Conservation (phyloP, 257 asterid species). For the Scutellaria barbata region DNA sequence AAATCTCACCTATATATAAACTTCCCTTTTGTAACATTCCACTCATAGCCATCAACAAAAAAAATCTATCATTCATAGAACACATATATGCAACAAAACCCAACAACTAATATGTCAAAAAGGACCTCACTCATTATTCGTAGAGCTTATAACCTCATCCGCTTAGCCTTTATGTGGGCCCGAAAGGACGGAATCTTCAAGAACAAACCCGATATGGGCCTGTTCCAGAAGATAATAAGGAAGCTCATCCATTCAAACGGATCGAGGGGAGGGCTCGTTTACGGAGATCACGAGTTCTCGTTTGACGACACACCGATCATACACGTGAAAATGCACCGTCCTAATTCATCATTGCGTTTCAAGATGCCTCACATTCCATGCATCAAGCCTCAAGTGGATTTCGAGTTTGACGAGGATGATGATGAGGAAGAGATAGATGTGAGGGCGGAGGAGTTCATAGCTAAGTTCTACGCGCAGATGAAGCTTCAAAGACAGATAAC, state of each 20-base stretch:
- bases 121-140: constrained; percentile 39
- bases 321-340: constrained; percentile 72
- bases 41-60: constrained; percentile 3
- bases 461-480: constrained; percentile 66
- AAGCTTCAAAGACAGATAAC: constrained; percentile 43
- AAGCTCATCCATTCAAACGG: constrained; percentile 40
- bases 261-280: constrained; percentile 41
- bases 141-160: constrained; percentile 60
- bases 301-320: constrained; percentile 66
- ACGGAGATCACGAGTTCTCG: constrained; percentile 78
- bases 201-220: constrained; percentile 43
- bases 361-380: constrained; percentile 75
- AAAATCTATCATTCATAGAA: neutral
- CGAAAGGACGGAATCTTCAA: constrained; percentile 58
- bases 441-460: constrained; percentile 80
- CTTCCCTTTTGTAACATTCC: neutral
- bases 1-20: constrained; percentile 29
- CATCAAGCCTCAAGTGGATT: constrained; percentile 58
- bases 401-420: constrained; percentile 38
- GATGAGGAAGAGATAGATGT: constrained; percentile 62
- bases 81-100: constrained; percentile 13
- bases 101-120: constrained; percentile 36
- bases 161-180: constrained; percentile 61
- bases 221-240: constrained; percentile 40
- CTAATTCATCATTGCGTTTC: constrained; percentile 56